Conservation (phyloP, 1,284 basidiomycete species). For the Schizophyllum amplum region DNA sequence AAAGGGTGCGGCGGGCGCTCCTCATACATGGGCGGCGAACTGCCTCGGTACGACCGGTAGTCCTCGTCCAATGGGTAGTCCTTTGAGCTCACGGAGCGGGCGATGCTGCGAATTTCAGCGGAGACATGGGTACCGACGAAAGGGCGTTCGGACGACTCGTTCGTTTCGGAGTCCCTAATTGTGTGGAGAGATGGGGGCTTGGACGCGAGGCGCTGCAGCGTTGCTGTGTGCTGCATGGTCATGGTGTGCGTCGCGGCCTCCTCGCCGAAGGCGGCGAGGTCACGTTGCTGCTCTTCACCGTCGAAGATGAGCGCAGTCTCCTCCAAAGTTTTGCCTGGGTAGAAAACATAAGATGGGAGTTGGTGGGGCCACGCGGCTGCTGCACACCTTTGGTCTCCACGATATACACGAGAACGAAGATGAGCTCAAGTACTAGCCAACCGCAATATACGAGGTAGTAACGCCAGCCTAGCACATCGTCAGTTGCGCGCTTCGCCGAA, state of each 20-base stretch:
- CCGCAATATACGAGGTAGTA: conserved; percentile 59
- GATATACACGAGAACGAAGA: conserved; percentile 47
- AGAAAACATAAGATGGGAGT: conserved; percentile 1
- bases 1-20: background rate
- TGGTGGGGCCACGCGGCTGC: no score
- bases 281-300: conserved; percentile 38
- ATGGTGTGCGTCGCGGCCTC: conserved; percentile 42
- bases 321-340: conserved; percentile 50
- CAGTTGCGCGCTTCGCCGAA: conserved; percentile 41
- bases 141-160: background rate
- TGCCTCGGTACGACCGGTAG: background rate
- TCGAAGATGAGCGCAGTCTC: conserved; percentile 62
- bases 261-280: conserved; percentile 38
- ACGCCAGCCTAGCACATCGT: conserved; percentile 59
- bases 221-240: conserved; percentile 16
- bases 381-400: conserved; percentile 51
- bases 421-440: conserved; percentile 51
- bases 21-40: background rate
- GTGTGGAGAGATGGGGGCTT: background rate
- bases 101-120: background rate
- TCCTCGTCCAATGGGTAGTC: background rate
- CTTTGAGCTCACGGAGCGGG: no score
- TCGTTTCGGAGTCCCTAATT: background rate
- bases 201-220: conserved; percentile 10
- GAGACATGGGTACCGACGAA: background rate